Conservation (phyloP, 2,329 filamentous ascomycete genomes). For the Tolypocladium album region DNA sequence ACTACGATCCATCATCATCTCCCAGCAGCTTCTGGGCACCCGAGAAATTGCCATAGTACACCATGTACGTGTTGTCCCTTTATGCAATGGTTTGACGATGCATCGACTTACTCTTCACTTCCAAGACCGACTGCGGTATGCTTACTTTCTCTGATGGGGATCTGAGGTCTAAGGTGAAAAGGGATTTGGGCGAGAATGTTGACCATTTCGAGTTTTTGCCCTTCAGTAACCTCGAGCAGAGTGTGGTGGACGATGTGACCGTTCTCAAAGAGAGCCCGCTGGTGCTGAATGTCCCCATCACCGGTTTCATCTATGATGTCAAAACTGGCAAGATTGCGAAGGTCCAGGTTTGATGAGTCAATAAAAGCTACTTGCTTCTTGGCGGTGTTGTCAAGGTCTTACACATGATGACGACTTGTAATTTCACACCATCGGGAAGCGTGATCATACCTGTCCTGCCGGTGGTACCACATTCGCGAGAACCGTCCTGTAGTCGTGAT, state of each 20-base stretch:
- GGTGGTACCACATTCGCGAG: constrained; percentile 19
- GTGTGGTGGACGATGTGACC: constrained; percentile 55
- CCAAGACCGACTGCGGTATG: constrained; percentile 43
- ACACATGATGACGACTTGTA: not conserved
- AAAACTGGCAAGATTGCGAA: constrained; percentile 50
- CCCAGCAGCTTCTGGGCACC: constrained; percentile 68
- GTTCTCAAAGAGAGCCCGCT: constrained; percentile 49
- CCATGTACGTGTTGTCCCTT: constrained; percentile 29
- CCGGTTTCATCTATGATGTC: constrained; percentile 70
- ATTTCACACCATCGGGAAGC: not conserved
- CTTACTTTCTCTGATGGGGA: constrained; percentile 54
- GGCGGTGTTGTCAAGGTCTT: not conserved
- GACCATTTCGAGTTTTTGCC: constrained; percentile 51
- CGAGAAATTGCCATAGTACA: constrained; percentile 59
- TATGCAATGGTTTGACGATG: not conserved
- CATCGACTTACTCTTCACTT: too few relatives aligned
- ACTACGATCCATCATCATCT: constrained; percentile 66
- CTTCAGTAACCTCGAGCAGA: constrained; percentile 52
- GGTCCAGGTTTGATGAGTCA: constrained; percentile 4
- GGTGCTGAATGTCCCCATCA: constrained; percentile 51
- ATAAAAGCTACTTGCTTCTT: not conserved
- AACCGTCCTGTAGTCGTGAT: constrained; percentile 33
- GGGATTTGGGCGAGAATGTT: constrained; percentile 45
- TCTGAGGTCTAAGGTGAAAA: constrained; percentile 41
- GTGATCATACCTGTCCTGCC: not conserved